Evolutionary conservation across 257 asterid species (phyloP).

Genomic region (Voacanga thouarsii): DNA sequence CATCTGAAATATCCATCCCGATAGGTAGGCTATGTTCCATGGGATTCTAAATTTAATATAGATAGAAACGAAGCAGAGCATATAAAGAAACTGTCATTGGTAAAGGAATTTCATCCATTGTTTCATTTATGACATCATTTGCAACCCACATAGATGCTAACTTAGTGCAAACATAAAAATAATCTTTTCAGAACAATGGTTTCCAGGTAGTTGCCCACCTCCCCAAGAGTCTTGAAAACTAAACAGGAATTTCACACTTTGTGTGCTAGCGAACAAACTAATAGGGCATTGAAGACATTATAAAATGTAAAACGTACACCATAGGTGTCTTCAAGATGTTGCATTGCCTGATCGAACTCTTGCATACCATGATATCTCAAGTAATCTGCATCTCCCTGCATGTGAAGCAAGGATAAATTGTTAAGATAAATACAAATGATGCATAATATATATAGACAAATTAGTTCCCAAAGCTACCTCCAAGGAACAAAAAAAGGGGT

Average conservation of each 20-base stretch:
- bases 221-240: neutral
- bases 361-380: conserved; percentile 83
- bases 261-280: neutral
- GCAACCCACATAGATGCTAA: neutral
- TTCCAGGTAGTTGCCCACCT: neutral
- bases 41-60: neutral
- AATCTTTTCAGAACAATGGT: neutral
- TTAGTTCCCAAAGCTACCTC: neutral
- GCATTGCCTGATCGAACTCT: conserved; percentile 96
- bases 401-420: conserved; percentile 24
- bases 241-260: neutral
- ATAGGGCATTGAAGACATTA: neutral
- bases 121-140: neutral
- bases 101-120: neutral
- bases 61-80: neutral
- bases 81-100: neutral
- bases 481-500: neutral
- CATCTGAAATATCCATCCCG: neutral
- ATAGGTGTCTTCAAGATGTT: conserved; percentile 82
- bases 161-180: neutral
- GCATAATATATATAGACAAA: neutral
- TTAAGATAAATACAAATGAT: neutral
- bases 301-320: conserved; percentile 44
- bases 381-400: conserved; percentile 83
- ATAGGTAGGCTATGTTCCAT: neutral